Evolutionary conservation across 192 early-diverging fungal genomes (phyloP), one percentile per base, ranked within the genome.

Genomic region (Rhizophagus prolifer): DNA sequence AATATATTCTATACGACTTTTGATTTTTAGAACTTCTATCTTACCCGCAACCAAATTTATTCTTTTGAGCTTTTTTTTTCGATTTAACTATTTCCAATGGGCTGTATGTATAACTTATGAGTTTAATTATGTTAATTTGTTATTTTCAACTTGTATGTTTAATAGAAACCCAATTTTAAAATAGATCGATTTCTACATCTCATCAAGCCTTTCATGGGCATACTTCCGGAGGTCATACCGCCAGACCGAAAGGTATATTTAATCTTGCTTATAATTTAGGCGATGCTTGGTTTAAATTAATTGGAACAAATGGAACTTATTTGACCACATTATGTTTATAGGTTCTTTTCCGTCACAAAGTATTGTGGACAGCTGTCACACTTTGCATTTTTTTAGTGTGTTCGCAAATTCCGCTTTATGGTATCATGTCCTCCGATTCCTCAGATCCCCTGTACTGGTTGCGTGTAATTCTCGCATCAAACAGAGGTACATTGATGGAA

Each of bases 401-500:
- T 87, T 99, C 98, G 13, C 98, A 99, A 87, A 95, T 99, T 61
- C 98, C 98, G 19, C 89, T 99, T 74, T 99, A 98, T 86, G 98
- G 98, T 75, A 99, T 99, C 85, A 98, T 99, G 98, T 97, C 97
- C 58, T 95, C 94, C n/a, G 97, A 99, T 79, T 97, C 97, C 16
- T 93, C 95, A 59, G 98, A 99, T 86, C 98, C 98, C 28, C 88
- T 99, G 77, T 99, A 98, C 89, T 99, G 98, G 98, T 93, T 99
- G 91, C 95, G 98, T 90, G 96, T 97, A 44, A 99, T 99, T 80
- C 90, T 99, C 74, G 98, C 98, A 61, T 98, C 96, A 46, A 99
- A 99, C 90, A 93, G 98, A 85, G 98, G 98, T 82, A 99, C 98
- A 44, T 86, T 99, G 47, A 99, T 99, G 98, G 98, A 99, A 86